Percentiles rank a stretch among this genome's conserved stretches.
Evolutionary conservation across 192 early-diverging fungal genomes (phyloP).

Genomic region (Rhizophagus clarus): DNA sequence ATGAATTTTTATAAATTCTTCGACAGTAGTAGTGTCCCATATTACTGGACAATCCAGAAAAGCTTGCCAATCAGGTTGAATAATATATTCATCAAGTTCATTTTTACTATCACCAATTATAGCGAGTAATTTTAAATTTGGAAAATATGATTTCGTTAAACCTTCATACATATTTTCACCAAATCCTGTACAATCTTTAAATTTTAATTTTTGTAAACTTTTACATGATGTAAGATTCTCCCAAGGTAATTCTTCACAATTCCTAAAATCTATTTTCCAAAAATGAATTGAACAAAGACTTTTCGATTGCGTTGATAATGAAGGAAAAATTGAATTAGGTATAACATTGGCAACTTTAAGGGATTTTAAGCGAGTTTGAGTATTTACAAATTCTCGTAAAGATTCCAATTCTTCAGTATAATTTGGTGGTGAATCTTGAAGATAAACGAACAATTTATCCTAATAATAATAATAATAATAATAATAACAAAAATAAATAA

Average conservation of each 20-base stretch:
- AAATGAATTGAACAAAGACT: not conserved
- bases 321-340: not conserved
- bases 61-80: constrained; percentile 1
- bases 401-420: not conserved
- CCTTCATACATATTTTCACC: not conserved
- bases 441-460: constrained; percentile 21
- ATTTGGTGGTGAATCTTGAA: not conserved
- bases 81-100: not conserved
- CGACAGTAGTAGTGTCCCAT: not conserved
- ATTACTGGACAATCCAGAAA: not conserved
- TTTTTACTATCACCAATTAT: constrained; percentile 17
- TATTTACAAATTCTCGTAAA: constrained; percentile 2
- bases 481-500: no score
- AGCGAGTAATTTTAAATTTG: constrained; percentile 8
- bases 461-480: no score
- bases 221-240: not conserved
- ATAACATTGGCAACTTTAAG: not conserved
- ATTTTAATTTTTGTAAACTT: constrained; percentile 22
- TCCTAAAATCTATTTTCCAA: not conserved
- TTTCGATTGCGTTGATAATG: not conserved
- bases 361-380: constrained; percentile 1
- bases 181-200: constrained; percentile 19
- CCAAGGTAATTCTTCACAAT: not conserved
- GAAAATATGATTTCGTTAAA: not conserved
- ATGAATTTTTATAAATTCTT: not conserved